Evolutionary conservation across 2,329 filamentous ascomycete species (phyloP), one percentile per base, ranked within the genome.

Genomic region (Geosmithia putterillii): DNA sequence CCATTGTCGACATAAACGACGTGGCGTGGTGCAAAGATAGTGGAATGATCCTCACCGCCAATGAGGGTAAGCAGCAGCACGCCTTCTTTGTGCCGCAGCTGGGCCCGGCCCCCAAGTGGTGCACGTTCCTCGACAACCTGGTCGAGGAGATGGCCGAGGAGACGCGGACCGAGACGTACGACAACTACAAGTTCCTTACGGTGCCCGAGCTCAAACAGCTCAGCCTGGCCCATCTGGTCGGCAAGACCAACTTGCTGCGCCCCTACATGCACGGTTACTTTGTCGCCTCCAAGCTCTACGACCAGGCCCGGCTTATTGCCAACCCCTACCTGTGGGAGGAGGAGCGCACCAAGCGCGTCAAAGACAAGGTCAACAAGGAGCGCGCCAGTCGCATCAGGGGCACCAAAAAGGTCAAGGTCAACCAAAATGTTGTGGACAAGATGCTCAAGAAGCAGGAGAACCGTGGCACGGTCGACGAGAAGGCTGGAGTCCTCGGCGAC

Each of bases 201-300:
- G 63, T 87, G 47, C 79, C 86, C 38, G 89, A 98, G 60, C 72
- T 98, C 43, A 84, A 85, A 53, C 78, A 82, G 32, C 75, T 98
- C 51, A 94, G 86, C 58, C 64, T 98, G 56, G 82, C 86, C 43
- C 90, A 96, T 58, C 71, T 98, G 40, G 75, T 98, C 45, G 90
- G 90, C 50, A 89, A 87, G 53, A 94, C 88, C 22, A 92, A 86
- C 56, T 68, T 96, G 18, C 69, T 98, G 36, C 76, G 90, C 38
- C 92, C 92, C 38, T 98, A 98, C 59, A 98, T 98, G 94, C 92
- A 98, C 60, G 94, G 92, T 53, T 96, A 92, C 71, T 98, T 98
- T 65, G 89, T 98, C 41, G 86, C 86, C 32, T 90, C 94, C 54
- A 87, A 89, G 56, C 66, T 98, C 21, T 96, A 98, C 61, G 94